Evolutionary conservation across 768 basidiomycete genomes (phyloP), one percentile per base, ranked within the genome.

Genomic region (Royoungia palumana): DNA sequence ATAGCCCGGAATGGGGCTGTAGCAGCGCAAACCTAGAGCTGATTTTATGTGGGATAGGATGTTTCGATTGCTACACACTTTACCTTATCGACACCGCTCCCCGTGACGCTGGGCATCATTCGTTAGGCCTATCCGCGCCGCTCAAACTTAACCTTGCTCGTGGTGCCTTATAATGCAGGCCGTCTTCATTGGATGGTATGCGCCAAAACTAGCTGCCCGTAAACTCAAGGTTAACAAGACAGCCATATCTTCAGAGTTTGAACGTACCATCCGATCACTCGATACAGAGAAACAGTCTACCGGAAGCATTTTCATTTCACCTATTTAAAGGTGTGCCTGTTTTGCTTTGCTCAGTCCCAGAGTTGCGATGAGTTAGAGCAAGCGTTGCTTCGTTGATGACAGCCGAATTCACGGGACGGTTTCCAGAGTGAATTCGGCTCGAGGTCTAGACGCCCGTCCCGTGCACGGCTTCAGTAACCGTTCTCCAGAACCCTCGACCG

Each of bases 341-440:
- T 64, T 70, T 21, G 59, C 61, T 50, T 67, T 66, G 7, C 58
- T 48, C 44, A 62, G 53, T 35, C 67, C 56, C 50, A 77, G 50
- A 13, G 70, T 74, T 60, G n/a, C 4, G 75, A 73, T 27, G 72
- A 68, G 16, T 62, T n/a, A 62, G 19, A 73, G 70, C 39, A 60
- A 51, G 6, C 7, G 45, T 27, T 54, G 65, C 53, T 42, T 64
- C 46, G 3, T 32, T 24, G 16, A 28, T 36, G 46, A 22, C 49
- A 43, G 53, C 55, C 49, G 30, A 50, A 17, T 57, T 57, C 55
- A 19, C 27, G 10, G 55, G 22, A 7, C 57, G 57, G 30, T 14
- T 25, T 24, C 10, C 25, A 12, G 17, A 64, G 50, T 6, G 63
- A 65, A 6, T 65, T 40, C 0, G 59, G 57, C 17, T 53, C 28